Conservation (phyloP, 148 eudicot species). For the Vaccinium macrocarpon region DNA sequence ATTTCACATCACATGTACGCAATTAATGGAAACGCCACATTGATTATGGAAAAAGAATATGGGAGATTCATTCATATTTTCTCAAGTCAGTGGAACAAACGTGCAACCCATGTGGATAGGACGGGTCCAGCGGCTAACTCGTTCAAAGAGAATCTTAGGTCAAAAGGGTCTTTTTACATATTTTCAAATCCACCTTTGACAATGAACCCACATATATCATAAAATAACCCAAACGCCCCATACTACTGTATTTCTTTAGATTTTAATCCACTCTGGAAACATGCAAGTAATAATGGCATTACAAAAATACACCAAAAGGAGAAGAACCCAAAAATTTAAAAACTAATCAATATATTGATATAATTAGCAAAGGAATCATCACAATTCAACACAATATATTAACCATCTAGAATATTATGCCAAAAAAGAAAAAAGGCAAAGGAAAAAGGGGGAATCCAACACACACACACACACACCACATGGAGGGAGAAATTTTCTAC, state of each 20-base stretch:
- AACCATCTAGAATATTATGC: constrained; percentile 19
- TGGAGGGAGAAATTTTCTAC: constrained; percentile 21
- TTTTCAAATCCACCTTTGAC: constrained; percentile 15
- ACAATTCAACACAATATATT: constrained; percentile 34
- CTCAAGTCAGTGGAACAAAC: constrained; percentile 9
- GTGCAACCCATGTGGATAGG: constrained; percentile 26
- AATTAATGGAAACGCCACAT: too few species aligned
- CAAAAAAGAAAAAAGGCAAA: not conserved
- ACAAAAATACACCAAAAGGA: too few species aligned
- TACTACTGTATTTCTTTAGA: not conserved
- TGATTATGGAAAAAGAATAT: not conserved
- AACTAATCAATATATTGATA: not conserved
- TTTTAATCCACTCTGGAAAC: not conserved
- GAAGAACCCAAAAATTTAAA: not conserved
- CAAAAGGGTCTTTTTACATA: constrained; percentile 14
- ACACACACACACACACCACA: constrained; percentile 24
- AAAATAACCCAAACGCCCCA: not conserved
- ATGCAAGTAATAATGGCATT: constrained; percentile 20
- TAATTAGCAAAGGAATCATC: constrained; percentile 31
- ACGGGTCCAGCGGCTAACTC: constrained; percentile 28
- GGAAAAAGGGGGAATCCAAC: constrained; percentile 20
- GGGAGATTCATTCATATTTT: not conserved
- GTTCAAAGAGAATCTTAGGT: constrained; percentile 23
- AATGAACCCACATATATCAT: constrained; percentile 18
- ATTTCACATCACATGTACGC: too few species aligned